phyloP scores from a whole-genome alignment of 352 stramenopile genomes.

The Phytophthora uliginosa region DNA sequence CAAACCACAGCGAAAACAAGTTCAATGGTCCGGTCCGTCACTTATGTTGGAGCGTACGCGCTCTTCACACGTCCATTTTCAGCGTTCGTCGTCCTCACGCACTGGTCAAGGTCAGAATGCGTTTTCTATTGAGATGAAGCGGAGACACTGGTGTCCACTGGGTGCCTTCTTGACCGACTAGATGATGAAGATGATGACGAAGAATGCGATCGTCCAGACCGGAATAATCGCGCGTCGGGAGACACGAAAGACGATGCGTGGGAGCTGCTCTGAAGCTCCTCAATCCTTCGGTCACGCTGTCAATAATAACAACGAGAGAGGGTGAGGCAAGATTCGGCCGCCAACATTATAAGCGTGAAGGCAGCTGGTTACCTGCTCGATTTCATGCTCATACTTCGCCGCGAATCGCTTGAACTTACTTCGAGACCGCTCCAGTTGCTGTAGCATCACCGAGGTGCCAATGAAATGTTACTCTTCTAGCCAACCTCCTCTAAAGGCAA shows the following conservation, averaged over 20 bases:
- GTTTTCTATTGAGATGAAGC: conserved; percentile 27
- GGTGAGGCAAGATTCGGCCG: neutral
- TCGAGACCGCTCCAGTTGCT: conserved; percentile 87
- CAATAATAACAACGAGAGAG: conserved; percentile 6
- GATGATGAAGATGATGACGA: conserved; percentile 56
- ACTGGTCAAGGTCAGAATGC: neutral
- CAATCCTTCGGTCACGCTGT: conserved; percentile 60
- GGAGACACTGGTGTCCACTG: neutral
- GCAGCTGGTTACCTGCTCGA: conserved; percentile 63
- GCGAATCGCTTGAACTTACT: conserved; percentile 91
- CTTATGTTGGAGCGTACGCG: neutral
- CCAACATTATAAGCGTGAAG: neutral
- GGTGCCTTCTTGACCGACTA: conserved; percentile 30
- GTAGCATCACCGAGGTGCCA: conserved; percentile 5
- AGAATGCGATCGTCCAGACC: conserved; percentile 36
- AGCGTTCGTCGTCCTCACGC: neutral
- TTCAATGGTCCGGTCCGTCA: neutral
- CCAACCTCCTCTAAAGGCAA: neutral
- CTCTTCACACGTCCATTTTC: neutral
- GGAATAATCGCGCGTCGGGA: conserved; percentile 35
- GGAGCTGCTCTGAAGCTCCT: conserved; percentile 55
- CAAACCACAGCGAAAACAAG: neutral
- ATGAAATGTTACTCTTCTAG: neutral
- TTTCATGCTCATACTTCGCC: conserved; percentile 87
- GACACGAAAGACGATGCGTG: conserved; percentile 58